These are phyloP conservation scores for Neurospora sp. DNA, from an alignment of 495 filamentous ascomycete species.

Conservation along the genomic window DNA sequence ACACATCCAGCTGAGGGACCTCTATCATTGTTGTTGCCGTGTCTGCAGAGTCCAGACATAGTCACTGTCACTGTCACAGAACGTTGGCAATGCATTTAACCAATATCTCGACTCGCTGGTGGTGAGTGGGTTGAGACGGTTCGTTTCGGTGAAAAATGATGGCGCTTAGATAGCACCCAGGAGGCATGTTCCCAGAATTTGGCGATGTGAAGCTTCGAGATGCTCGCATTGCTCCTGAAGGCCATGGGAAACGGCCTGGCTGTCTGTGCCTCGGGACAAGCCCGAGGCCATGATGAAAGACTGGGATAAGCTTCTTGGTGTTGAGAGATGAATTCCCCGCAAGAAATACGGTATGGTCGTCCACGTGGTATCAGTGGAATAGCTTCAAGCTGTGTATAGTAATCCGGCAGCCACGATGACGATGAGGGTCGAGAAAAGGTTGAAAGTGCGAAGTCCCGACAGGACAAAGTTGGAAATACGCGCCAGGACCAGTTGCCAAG, in stretches of 20 bases:
- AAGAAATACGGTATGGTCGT: background rate
- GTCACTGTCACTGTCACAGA: conserved; percentile 18
- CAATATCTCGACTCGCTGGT: background rate
- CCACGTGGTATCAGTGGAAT: background rate
- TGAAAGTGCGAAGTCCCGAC: background rate
- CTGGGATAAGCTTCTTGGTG: background rate
- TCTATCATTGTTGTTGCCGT: background rate
- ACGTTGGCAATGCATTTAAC: conserved; percentile 5
- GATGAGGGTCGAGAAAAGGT: background rate
- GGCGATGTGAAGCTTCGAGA: background rate
- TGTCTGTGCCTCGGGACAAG: background rate
- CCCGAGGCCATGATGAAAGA: background rate
- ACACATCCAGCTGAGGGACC: background rate
- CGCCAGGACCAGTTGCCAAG: conserved; percentile 34
- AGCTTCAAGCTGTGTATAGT: background rate
- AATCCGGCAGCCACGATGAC: background rate
- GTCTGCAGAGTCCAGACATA: conserved; percentile 3
- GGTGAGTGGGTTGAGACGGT: background rate
- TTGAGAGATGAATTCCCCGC: background rate
- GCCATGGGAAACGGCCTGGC: background rate
- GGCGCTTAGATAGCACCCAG: background rate
- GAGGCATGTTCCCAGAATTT: background rate
- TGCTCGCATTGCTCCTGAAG: background rate
- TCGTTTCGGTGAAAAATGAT: background rate
- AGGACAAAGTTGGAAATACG: conserved; percentile 23